Percentiles rank a stretch among this genome's conserved stretches.
Conservation (phyloP, 2,329 filamentous ascomycete species). For the Diaporthe ampelina region DNA sequence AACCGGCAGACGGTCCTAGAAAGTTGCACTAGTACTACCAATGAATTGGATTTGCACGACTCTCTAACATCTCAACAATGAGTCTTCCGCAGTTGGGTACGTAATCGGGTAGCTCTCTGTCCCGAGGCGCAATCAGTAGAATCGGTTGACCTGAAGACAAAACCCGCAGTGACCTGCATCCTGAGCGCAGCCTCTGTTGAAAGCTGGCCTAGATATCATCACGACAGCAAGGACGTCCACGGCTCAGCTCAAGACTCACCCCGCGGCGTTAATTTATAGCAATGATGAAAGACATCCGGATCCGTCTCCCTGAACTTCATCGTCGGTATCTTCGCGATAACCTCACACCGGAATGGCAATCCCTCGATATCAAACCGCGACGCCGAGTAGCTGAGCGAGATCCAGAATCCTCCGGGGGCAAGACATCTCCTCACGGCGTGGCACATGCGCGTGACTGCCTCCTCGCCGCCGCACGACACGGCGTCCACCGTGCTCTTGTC, state of each 20-base stretch:
- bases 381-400: slow-evolving; percentile 63
- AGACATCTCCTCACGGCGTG: slow-evolving; percentile 53
- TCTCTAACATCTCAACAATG: no score
- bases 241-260: not conserved
- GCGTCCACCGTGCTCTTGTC: slow-evolving; percentile 67
- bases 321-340: slow-evolving; percentile 58
- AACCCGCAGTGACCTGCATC: no score
- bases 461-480: slow-evolving; percentile 60
- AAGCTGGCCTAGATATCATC: not conserved
- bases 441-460: slow-evolving; percentile 55
- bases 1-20: no score
- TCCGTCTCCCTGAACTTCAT: slow-evolving; percentile 57
- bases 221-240: not conserved
- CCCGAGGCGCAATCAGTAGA: no score
- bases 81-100: no score
- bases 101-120: no score
- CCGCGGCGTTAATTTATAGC: slow-evolving; percentile 57
- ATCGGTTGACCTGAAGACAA: no score
- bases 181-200: no score
- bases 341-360: slow-evolving; percentile 58
- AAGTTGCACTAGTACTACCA: no score
- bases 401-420: slow-evolving; percentile 56
- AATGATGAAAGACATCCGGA: slow-evolving; percentile 62
- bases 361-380: slow-evolving; percentile 55
- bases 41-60: no score